These are phyloP conservation scores for Rosa persica DNA, from an alignment of 306 rosid genomes.

Conservation along the genomic window DNA sequence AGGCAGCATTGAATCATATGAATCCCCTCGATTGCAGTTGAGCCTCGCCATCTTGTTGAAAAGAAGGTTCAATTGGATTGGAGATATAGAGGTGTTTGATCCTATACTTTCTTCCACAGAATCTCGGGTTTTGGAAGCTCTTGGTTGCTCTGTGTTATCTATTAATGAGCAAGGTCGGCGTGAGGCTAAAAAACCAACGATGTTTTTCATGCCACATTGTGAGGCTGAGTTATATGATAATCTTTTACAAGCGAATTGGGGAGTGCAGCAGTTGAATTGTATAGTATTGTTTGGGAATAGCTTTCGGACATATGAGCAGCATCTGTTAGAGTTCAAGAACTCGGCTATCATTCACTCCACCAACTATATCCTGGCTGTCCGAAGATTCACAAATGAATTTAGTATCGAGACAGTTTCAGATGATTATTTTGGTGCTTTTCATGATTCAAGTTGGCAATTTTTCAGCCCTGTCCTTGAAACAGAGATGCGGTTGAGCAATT, in stretches of 20 bases:
- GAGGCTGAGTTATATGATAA: slow-evolving; percentile 77
- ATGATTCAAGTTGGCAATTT: slow-evolving; percentile 91
- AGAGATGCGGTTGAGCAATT: slow-evolving; percentile 34
- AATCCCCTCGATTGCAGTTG: slow-evolving; percentile 41
- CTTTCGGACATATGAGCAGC: slow-evolving; percentile 67
- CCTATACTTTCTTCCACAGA: slow-evolving; percentile 72
- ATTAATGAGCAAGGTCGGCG: slow-evolving; percentile 72
- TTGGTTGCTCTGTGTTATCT: slow-evolving; percentile 62
- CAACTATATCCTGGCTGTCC: slow-evolving; percentile 44
- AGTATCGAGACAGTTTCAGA: slow-evolving; percentile 53
- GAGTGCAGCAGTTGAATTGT: slow-evolving; percentile 47
- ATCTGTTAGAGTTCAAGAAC: slow-evolving; percentile 47
- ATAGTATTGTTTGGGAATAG: slow-evolving; percentile 72
- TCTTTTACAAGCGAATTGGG: slow-evolving; percentile 77
- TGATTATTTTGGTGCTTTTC: slow-evolving; percentile 77
- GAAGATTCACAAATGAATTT: slow-evolving; percentile 49
- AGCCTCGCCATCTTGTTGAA: slow-evolving; percentile 32
- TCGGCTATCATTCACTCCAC: slow-evolving; percentile 38
- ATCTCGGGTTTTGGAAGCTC: slow-evolving; percentile 52
- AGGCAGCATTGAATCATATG: slow-evolving; percentile 77
- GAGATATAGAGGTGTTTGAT: slow-evolving; percentile 72
- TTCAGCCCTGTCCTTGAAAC: slow-evolving; percentile 45
- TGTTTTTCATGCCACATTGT: slow-evolving; percentile 88
- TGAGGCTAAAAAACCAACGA: slow-evolving; percentile 35
- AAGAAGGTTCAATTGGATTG: slow-evolving; percentile 60